Base-by-base conservation (phyloP, 2,329 filamentous ascomycete species). In the Phyllosticta citrichinensis region DNA sequence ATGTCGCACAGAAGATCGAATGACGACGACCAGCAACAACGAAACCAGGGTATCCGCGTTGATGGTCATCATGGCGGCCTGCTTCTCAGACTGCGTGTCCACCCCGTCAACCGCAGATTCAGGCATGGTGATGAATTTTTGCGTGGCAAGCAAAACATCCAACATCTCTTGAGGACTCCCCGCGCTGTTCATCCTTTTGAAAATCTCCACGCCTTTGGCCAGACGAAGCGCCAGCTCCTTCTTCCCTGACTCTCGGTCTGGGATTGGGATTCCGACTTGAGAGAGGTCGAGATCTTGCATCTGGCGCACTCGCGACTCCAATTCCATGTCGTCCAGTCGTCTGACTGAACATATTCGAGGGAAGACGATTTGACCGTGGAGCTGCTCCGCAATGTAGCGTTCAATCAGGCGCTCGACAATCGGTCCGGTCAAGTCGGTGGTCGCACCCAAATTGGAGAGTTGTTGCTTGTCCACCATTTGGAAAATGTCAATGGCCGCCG, bases 401-500 rank as follows among this genome's bases (percentile, higher is more conserved):
- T 99, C 94, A 65, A 99, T 97, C 68, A 99, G 81, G 63, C 89
- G 86, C 75, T 99, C 95, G 1, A 99, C 92, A 9, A 95, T 77
- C 1, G 92, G 90, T 0, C 94, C 93, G 0, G 94, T 97, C 57
- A 99, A 77, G 70, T 97, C 91, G 2, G 95, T 99, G 1, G 91
- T 96, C 4, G 92, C 89, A 19, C 92, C 94, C 4, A 99, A 80
- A 40, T 96, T 81, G 2, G 93, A 97, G 27, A 99, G 79, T 68
- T 97, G 94, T 68, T 96, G 90, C 72, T 96, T 96, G 71, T 99
- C 94, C 5, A 99, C 93, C 63, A 87, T 86, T 68, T 97, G 93
- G 66, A 99, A 99, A 1, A 97, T 81, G 69, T 99, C 94, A 66
- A 99, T 97, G 0, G 92, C 94, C 10, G 89, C 84, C 10, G 91